Percentiles rank a stretch among this genome's conserved stretches.
phyloP scores from a whole-genome alignment of 2,329 filamentous ascomycete species.

The Trichoderma atrobrunneum region DNA sequence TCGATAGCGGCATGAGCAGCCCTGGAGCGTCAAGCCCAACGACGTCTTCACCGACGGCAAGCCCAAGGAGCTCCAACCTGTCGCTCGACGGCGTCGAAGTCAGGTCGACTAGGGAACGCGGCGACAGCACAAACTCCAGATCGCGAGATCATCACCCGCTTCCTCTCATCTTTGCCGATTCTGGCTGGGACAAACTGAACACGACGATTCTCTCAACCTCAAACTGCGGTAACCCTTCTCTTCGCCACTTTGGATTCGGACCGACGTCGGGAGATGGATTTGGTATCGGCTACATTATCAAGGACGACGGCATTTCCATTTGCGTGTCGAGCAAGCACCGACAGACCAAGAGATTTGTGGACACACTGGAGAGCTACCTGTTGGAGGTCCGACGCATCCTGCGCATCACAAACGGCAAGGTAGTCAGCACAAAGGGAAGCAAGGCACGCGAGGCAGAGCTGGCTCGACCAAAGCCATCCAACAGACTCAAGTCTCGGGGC shows the following conservation, averaged over 20 bases:
- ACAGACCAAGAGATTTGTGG: conserved; percentile 86
- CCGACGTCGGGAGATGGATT: conserved; percentile 93
- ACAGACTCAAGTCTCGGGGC: conserved; percentile 67
- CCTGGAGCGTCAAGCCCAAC: conserved; percentile 63
- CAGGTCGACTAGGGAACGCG: conserved; percentile 43
- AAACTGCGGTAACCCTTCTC: conserved; percentile 95
- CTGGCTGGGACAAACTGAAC: conserved; percentile 93
- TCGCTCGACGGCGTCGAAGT: conserved; percentile 32
- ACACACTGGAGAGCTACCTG: conserved; percentile 85
- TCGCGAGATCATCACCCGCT: conserved; percentile 50
- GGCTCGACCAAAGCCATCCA: conserved; percentile 36
- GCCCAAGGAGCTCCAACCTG: conserved; percentile 38
- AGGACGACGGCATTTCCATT: conserved; percentile 72
- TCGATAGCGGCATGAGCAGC: conserved; percentile 52
- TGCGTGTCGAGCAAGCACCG: conserved; percentile 92
- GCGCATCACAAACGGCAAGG: conserved; percentile 59
- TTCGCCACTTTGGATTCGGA: conserved; percentile 95
- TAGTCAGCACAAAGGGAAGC: conserved; percentile 41
- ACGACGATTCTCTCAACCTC: conserved; percentile 92
- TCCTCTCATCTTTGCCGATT: conserved; percentile 80
- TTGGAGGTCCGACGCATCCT: conserved; percentile 85
- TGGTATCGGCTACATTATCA: conserved; percentile 98
- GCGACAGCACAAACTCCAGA: conserved; percentile 54
- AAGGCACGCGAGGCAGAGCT: conserved; percentile 55
- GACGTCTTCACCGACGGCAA: conserved; percentile 45